Evolutionary conservation across 805 yeast species (phyloP).

Genomic region (Wickerhamomyces xylosicus): DNA sequence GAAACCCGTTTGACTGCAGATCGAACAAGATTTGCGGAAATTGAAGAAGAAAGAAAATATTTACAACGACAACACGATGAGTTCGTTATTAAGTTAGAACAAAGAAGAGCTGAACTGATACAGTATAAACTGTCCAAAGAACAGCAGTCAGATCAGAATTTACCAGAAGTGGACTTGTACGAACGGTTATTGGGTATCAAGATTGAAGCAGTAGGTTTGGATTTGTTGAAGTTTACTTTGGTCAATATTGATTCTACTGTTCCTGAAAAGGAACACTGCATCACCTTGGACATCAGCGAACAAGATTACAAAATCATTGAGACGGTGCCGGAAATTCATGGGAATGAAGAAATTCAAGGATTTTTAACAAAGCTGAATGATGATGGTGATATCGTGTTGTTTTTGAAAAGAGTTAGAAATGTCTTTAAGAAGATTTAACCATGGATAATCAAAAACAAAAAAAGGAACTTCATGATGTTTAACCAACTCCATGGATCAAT

Average conservation of each 20-base stretch:
- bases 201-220: slow-evolving; percentile 39
- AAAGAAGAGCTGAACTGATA: slow-evolving; percentile 22
- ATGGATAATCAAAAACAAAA: too few relatives aligned
- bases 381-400: slow-evolving; percentile 12
- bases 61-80: slow-evolving; percentile 23
- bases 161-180: slow-evolving; percentile 40
- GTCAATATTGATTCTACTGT: slow-evolving; percentile 35
- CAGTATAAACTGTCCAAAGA: slow-evolving; percentile 25
- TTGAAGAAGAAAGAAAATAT: slow-evolving; percentile 20
- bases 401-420: slow-evolving; percentile 13
- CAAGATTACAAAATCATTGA: slow-evolving; percentile 27
- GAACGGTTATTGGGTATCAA: slow-evolving; percentile 45
- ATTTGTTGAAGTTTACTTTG: slow-evolving; percentile 38
- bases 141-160: slow-evolving; percentile 35
- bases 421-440: slow-evolving; percentile 10
- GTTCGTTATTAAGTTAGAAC: slow-evolving; percentile 21
- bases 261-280: slow-evolving; percentile 28
- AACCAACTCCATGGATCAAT: too few relatives aligned
- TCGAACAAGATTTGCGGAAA: slow-evolving; percentile 23
- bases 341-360: slow-evolving; percentile 10
- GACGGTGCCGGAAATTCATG: slow-evolving; percentile 28
- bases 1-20: slow-evolving; percentile 24
- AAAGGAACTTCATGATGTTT: too few relatives aligned
- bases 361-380: slow-evolving; percentile 10
- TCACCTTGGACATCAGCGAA: slow-evolving; percentile 35